Evolutionary conservation across 148 eudicot genomes (phyloP).

Genomic region (Bassia scoparia): DNA sequence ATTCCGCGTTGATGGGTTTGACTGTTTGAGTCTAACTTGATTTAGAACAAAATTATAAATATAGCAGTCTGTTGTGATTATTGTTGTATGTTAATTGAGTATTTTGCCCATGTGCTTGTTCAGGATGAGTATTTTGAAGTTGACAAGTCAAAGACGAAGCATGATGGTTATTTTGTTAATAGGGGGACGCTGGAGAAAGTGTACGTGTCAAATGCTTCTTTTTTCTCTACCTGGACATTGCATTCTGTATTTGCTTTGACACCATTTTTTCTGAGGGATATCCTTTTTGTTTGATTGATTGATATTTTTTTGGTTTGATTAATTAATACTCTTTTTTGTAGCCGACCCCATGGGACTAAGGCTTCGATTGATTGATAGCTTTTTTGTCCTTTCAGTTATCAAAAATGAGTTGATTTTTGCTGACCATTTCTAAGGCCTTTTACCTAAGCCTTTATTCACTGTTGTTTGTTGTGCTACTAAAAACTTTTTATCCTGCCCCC

Average conservation of each 20-base stretch:
- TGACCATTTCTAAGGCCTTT: background rate
- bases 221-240: slow-evolving; percentile 7
- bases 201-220: slow-evolving; percentile 50
- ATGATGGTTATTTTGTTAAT: slow-evolving; percentile 96
- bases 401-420: background rate
- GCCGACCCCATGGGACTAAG: no score
- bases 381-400: background rate
- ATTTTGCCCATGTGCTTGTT: slow-evolving; percentile 23
- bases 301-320: no score
- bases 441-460: background rate
- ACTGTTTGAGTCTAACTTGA: background rate
- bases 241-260: slow-evolving; percentile 10
- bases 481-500: background rate
- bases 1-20: background rate
- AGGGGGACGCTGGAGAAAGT: slow-evolving; percentile 81
- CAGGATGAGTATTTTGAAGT: slow-evolving; percentile 99
- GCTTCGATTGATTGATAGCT: no score
- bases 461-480: background rate
- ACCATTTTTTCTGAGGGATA: background rate
- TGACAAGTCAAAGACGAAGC: slow-evolving; percentile 90
- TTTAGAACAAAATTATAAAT: background rate
- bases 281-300: no score
- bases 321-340: no score
- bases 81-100: slow-evolving; percentile 7
- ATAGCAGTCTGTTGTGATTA: background rate